Evolutionary conservation across 768 basidiomycete species (phyloP).

Genomic region (Russula brevipes): DNA sequence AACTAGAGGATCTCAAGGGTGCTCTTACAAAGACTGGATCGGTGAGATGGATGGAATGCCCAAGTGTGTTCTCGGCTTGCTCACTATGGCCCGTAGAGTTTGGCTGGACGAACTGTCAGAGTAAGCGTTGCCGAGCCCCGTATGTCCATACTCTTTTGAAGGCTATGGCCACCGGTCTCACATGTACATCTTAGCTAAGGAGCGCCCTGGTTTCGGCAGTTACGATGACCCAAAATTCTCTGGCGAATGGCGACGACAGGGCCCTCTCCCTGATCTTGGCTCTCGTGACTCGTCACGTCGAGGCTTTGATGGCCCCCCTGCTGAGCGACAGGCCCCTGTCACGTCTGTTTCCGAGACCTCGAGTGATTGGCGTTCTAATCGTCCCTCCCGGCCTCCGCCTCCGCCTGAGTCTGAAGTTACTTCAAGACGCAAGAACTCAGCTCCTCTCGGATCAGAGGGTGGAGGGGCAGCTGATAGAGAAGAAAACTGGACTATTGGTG

Average conservation of each 20-base stretch:
- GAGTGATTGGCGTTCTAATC: constrained; percentile 68
- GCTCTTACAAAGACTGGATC: constrained; percentile 68
- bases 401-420: constrained; percentile 41
- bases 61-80: background rate
- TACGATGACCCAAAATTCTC: constrained; percentile 74
- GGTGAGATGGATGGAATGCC: constrained; percentile 40
- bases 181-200: constrained; percentile 56
- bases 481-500: constrained; percentile 70
- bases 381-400: constrained; percentile 35
- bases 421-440: constrained; percentile 53
- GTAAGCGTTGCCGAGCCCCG: constrained; percentile 96
- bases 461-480: constrained; percentile 65
- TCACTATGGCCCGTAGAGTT: constrained; percentile 37
- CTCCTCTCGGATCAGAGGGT: constrained; percentile 42
- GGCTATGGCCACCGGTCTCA: background rate
- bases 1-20: constrained; percentile 78
- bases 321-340: constrained; percentile 38
- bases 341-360: constrained; percentile 55
- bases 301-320: constrained; percentile 53
- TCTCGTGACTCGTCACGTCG: constrained; percentile 61
- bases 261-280: constrained; percentile 69
- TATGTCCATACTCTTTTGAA: constrained; percentile 40
- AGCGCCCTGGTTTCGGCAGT: constrained; percentile 54
- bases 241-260: constrained; percentile 80
- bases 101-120: constrained; percentile 77